Evolutionary conservation across 805 yeast species (phyloP).

Genomic region (Yarrowia divulgata): DNA sequence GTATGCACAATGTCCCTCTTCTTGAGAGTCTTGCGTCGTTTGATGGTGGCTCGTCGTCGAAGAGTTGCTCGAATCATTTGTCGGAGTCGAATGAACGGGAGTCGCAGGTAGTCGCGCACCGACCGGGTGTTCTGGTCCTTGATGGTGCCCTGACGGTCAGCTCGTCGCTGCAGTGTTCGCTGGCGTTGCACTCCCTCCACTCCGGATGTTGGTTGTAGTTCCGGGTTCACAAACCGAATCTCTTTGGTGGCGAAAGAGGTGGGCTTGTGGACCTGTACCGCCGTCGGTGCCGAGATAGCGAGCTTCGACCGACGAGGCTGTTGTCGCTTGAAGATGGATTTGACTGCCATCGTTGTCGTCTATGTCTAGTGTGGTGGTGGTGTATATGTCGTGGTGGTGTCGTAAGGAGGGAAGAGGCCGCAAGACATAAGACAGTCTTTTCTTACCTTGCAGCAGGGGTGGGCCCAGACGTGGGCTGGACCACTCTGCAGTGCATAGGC

Average conservation of each 20-base stretch:
- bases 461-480: conserved; percentile 20
- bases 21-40: conserved; percentile 18
- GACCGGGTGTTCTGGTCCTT: conserved; percentile 7
- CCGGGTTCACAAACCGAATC: conserved; percentile 36
- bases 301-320: conserved; percentile 17
- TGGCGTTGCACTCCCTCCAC: conserved; percentile 18
- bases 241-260: conserved; percentile 37
- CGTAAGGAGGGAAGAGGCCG: background rate
- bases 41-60: conserved; percentile 21
- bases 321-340: conserved; percentile 29
- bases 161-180: conserved; percentile 13
- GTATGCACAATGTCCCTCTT: conserved; percentile 13
- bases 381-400: background rate
- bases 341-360: conserved; percentile 12
- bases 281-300: conserved; percentile 28
- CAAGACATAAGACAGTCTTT: conserved; percentile 24
- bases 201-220: background rate
- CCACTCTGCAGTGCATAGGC: conserved; percentile 8
- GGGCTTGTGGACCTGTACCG: conserved; percentile 36
- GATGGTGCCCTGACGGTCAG: conserved; percentile 31
- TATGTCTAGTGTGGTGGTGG: background rate
- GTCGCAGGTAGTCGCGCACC: conserved; percentile 10
- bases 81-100: conserved; percentile 25
- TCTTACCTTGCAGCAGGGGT: conserved; percentile 10
- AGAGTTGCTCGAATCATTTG: conserved; percentile 19